Conservation (phyloP, 441 rosid species). For the Heliophila coronopifolia region DNA sequence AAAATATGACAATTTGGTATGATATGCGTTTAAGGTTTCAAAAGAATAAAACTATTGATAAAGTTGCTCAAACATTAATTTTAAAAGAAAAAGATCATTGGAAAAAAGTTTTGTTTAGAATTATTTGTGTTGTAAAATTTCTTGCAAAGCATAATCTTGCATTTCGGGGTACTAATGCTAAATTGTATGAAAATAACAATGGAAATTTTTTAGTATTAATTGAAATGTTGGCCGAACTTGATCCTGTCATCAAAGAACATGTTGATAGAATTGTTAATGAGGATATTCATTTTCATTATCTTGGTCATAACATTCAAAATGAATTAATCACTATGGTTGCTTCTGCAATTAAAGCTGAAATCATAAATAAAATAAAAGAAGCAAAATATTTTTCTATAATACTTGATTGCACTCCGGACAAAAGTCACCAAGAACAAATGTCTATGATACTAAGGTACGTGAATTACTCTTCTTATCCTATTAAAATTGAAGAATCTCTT, state of each 20-base stretch:
- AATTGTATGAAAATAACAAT: not conserved
- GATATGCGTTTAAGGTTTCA: not conserved
- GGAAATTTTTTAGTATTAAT: not conserved
- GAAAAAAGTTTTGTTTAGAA: not conserved
- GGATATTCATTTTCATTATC: not conserved
- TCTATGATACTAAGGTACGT: not conserved
- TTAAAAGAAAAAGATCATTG: not conserved
- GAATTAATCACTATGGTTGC: not conserved
- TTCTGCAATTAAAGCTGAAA: not conserved
- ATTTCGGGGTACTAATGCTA: not conserved
- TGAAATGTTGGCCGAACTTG: not conserved
- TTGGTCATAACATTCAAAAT: not conserved
- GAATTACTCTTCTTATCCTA: not conserved
- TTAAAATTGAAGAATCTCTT: not conserved
- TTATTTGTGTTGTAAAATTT: not conserved
- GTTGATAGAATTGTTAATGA: not conserved
- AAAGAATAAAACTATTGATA: not conserved
- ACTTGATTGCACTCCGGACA: not conserved
- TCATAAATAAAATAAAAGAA: not conserved
- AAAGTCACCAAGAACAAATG: not conserved
- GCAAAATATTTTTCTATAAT: conserved; percentile 1
- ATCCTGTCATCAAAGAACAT: not conserved
- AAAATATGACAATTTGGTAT: no score
- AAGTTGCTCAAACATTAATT: not conserved
- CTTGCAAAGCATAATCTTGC: not conserved